Conservation (phyloP, 2,329 filamentous ascomycete species). For the Penicillium sp. region DNA sequence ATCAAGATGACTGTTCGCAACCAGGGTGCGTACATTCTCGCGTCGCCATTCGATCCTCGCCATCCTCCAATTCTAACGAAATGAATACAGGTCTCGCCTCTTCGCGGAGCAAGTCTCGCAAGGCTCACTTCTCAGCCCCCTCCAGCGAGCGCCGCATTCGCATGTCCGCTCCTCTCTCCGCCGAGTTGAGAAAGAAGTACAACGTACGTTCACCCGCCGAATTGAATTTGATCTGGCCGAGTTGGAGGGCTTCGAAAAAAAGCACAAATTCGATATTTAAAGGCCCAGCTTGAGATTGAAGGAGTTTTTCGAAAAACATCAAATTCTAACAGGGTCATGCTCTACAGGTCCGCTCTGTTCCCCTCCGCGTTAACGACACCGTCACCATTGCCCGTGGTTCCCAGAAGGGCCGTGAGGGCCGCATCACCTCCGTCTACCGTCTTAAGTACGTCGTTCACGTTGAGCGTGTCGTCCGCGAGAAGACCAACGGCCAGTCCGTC, state of each 20-base stretch:
- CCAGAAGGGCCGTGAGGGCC: constrained; percentile 75
- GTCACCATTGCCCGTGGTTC: constrained; percentile 83
- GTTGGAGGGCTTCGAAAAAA: constrained; percentile 6
- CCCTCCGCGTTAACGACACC: constrained; percentile 96
- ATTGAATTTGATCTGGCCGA: constrained; percentile 5
- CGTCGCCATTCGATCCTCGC: constrained; percentile 6
- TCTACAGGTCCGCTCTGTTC: constrained; percentile 82
- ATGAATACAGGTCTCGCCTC: constrained; percentile 18
- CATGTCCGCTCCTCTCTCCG: constrained; percentile 94
- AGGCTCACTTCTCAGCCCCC: constrained; percentile 94
- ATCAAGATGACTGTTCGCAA: constrained; percentile 28
- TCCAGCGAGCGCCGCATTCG: constrained; percentile 92
- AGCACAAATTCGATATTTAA: background rate
- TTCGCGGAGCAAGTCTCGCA: constrained; percentile 66
- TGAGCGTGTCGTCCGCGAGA: constrained; percentile 95
- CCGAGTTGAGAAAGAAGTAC: constrained; percentile 99
- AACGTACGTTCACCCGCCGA: constrained; percentile 64
- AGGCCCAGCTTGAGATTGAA: background rate
- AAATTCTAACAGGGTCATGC: constrained; percentile 15
- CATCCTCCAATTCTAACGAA: background rate
- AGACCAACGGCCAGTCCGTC: constrained; percentile 94
- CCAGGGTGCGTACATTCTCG: constrained; percentile 17
- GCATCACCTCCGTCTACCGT: constrained; percentile 96
- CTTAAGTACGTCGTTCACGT: constrained; percentile 97
- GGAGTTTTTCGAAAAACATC: background rate